These are phyloP conservation scores for Domatiomyces globalis DNA, from an alignment of 2,329 filamentous ascomycete species.

Conservation along the genomic window DNA sequence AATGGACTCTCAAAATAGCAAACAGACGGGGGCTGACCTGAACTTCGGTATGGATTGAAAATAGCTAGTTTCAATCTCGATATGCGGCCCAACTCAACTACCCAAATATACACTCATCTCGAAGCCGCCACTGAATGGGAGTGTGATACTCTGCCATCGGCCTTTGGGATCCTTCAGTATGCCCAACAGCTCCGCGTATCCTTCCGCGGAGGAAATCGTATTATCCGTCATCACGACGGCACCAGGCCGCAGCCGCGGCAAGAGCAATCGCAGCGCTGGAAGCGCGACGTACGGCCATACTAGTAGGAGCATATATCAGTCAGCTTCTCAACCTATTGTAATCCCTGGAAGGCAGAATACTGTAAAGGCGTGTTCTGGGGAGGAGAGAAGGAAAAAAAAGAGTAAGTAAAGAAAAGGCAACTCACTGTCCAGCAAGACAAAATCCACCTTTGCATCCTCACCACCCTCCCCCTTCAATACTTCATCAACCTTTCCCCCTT, in stretches of 20 bases:
- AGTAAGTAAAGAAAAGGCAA: constrained; percentile 1
- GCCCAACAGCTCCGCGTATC: constrained; percentile 23
- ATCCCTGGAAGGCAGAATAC: no score
- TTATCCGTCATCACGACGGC: constrained; percentile 29
- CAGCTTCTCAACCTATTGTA: no score
- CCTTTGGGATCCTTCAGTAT: constrained; percentile 26
- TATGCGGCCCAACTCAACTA: not conserved
- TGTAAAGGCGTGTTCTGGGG: not conserved
- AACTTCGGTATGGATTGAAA: no score
- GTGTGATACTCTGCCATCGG: constrained; percentile 36
- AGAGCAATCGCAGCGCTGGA: constrained; percentile 25
- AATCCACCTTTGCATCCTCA: constrained; percentile 20
- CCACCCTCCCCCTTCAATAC: constrained; percentile 12
- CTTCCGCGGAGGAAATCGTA: constrained; percentile 19
- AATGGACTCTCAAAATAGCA: no score
- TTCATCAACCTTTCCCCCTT: constrained; percentile 13
- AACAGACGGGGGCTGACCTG: no score
- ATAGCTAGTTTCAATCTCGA: no score
- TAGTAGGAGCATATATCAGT: constrained; percentile 8
- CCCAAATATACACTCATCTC: constrained; percentile 30
- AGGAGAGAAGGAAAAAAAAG: not conserved
- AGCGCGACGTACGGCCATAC: constrained; percentile 29
- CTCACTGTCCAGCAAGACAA: constrained; percentile 25
- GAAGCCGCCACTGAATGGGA: constrained; percentile 37
- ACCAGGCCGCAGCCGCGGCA: constrained; percentile 23